Evolutionary conservation across 2,329 filamentous ascomycete genomes (phyloP).

Genomic region (Xylaria sp.): DNA sequence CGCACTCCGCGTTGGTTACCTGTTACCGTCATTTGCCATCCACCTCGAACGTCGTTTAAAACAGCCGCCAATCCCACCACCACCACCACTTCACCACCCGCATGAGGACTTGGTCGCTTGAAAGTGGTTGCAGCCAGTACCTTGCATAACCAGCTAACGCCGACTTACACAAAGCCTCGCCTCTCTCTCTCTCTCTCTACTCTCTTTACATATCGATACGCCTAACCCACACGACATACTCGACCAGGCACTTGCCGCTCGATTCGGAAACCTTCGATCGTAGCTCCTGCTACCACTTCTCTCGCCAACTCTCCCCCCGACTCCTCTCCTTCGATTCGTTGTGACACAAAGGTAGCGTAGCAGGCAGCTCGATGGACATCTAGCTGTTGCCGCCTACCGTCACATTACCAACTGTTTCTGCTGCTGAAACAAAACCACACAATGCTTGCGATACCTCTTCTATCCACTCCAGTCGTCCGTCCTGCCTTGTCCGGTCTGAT

Average conservation of each 20-base stretch:
- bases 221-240: conserved; percentile 12
- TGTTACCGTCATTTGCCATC: conserved; percentile 39
- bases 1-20: conserved; percentile 34
- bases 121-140: conserved; percentile 49
- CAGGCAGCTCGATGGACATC: conserved; percentile 48
- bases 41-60: conserved; percentile 43
- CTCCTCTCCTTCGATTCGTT: conserved; percentile 25
- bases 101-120: conserved; percentile 41
- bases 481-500: conserved; percentile 70
- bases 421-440: conserved; percentile 54
- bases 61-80: conserved; percentile 39
- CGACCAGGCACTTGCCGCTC: conserved; percentile 12
- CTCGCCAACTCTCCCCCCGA: neutral
- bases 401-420: conserved; percentile 47
- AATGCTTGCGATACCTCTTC: conserved; percentile 66
- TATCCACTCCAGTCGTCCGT: conserved; percentile 70
- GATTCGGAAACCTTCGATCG: conserved; percentile 24
- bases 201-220: conserved; percentile 11
- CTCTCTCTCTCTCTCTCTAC: neutral
- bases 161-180: conserved; percentile 23
- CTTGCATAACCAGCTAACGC: conserved; percentile 48
- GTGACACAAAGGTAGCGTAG: conserved; percentile 45
- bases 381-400: conserved; percentile 52
- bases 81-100: conserved; percentile 35
- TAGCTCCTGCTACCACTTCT: conserved; percentile 10